Percentiles rank a stretch among this genome's conserved stretches.
These are phyloP conservation scores for Trypanosoma platydactyli DNA, from an alignment of 208 protist genomes.

Conservation along the genomic window DNA sequence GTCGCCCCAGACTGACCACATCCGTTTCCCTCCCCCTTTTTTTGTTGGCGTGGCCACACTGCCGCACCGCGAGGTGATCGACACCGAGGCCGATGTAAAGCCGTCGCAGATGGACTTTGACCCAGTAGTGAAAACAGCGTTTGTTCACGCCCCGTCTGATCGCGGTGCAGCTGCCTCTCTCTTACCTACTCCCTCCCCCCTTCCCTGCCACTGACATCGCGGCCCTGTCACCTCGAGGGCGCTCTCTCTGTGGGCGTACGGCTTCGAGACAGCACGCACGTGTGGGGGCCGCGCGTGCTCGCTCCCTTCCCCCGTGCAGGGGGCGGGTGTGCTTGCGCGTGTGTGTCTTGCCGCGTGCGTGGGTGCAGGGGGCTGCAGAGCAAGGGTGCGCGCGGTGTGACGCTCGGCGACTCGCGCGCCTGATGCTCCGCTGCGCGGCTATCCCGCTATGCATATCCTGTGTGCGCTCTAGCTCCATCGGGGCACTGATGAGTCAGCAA, in stretches of 20 bases:
- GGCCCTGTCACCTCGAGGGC: conserved; percentile 37
- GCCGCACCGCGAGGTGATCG: conserved; percentile 24
- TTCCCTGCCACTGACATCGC: neutral
- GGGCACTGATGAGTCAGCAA: conserved; percentile 35
- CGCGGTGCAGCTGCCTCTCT: neutral
- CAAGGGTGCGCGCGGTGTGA: conserved; percentile 31
- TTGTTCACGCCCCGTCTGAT: conserved; percentile 37
- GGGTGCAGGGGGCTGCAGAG: conserved; percentile 22
- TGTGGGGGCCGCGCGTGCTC: conserved; percentile 1
- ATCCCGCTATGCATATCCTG: conserved; percentile 43
- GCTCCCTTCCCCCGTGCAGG: conserved; percentile 25
- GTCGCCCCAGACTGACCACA: conserved; percentile 31
- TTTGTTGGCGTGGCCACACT: conserved; percentile 1
- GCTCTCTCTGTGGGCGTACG: conserved; percentile 37
- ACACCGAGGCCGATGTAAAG: conserved; percentile 45
- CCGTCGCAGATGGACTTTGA: conserved; percentile 47
- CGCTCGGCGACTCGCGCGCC: conserved; percentile 23
- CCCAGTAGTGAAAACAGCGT: conserved; percentile 27
- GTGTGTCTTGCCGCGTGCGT: conserved; percentile 2
- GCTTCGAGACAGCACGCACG: conserved; percentile 24
- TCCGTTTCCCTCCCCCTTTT: neutral
- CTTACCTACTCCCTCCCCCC: neutral
- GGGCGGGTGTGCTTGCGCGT: neutral
- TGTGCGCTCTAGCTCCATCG: conserved; percentile 40
- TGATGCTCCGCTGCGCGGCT: conserved; percentile 31